A percentile compares a stretch with the other conserved stretches of the same genome.
phyloP scores from a whole-genome alignment of 805 yeast species.

The Zygosaccharomyces lentus region DNA sequence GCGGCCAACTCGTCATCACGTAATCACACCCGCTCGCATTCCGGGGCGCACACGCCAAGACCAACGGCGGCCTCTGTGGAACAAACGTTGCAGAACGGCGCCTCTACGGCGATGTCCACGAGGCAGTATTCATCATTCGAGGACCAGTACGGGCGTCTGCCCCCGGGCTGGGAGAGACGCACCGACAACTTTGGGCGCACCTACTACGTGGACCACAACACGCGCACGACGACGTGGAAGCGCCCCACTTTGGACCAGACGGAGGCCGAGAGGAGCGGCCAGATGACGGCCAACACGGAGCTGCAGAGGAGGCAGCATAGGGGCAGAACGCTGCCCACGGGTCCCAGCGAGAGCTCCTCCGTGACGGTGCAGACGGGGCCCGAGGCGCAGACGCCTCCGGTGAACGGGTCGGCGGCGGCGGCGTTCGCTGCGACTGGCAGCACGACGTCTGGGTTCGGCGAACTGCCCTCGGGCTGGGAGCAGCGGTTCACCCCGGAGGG shows the following conservation, averaged over 20 bases:
- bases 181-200: slow-evolving; percentile 97
- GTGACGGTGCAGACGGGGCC: slow-evolving; percentile 46
- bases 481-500: slow-evolving; percentile 98
- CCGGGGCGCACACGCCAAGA: slow-evolving; percentile 18
- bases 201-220: slow-evolving; percentile 95
- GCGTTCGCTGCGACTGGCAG: slow-evolving; percentile 69
- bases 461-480: slow-evolving; percentile 98
- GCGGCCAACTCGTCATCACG: not conserved
- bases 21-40: slow-evolving; percentile 7
- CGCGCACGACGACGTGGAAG: slow-evolving; percentile 98
- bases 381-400: slow-evolving; percentile 42
- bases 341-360: slow-evolving; percentile 30
- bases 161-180: slow-evolving; percentile 99
- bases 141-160: slow-evolving; percentile 93
- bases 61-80: slow-evolving; percentile 32
- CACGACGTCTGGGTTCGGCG: slow-evolving; percentile 94
- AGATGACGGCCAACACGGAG: slow-evolving; percentile 67
- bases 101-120: slow-evolving; percentile 20
- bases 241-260: slow-evolving; percentile 83
- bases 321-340: slow-evolving; percentile 81
- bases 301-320: slow-evolving; percentile 88
- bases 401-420: slow-evolving; percentile 54
- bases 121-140: slow-evolving; percentile 90
- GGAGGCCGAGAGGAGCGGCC: slow-evolving; percentile 59
- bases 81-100: slow-evolving; percentile 29